These are phyloP conservation scores for Quillaja saponaria DNA, from an alignment of 306 rosid species.

Conservation along the genomic window DNA sequence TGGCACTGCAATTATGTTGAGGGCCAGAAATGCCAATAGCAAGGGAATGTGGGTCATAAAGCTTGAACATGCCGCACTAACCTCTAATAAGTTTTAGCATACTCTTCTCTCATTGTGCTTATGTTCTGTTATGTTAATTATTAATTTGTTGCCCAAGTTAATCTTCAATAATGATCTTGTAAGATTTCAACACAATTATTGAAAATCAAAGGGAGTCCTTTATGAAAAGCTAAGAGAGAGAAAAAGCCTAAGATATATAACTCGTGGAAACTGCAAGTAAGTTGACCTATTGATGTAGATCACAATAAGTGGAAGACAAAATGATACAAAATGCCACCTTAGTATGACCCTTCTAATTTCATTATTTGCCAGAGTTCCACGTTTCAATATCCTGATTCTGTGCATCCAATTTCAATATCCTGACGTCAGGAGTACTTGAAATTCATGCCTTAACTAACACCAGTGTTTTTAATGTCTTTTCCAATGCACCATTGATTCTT, in stretches of 20 bases:
- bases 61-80: background rate
- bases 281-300: conserved; percentile 45
- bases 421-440: too few relatives aligned
- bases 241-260: conserved; percentile 7
- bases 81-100: too few relatives aligned
- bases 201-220: conserved; percentile 21
- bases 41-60: background rate
- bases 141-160: too few relatives aligned
- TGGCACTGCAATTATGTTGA: conserved; percentile 4
- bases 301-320: conserved; percentile 43
- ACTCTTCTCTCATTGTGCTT: background rate
- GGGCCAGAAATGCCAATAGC: conserved; percentile 7
- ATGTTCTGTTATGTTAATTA: too few relatives aligned
- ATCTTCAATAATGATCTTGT: too few relatives aligned
- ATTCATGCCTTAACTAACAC: too few relatives aligned
- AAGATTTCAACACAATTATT: conserved; percentile 11
- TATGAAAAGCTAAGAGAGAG: conserved; percentile 27
- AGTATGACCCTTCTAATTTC: conserved; percentile 33
- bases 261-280: conserved; percentile 18
- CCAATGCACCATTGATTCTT: too few relatives aligned
- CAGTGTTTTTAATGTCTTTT: too few relatives aligned
- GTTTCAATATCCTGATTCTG: conserved; percentile 22
- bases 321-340: conserved; percentile 48
- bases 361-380: conserved; percentile 31
- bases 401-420: conserved; percentile 19